These are phyloP conservation scores for Thermothelomyces thermophilus DNA, from an alignment of 2,329 filamentous ascomycete genomes.

Conservation along the genomic window DNA sequence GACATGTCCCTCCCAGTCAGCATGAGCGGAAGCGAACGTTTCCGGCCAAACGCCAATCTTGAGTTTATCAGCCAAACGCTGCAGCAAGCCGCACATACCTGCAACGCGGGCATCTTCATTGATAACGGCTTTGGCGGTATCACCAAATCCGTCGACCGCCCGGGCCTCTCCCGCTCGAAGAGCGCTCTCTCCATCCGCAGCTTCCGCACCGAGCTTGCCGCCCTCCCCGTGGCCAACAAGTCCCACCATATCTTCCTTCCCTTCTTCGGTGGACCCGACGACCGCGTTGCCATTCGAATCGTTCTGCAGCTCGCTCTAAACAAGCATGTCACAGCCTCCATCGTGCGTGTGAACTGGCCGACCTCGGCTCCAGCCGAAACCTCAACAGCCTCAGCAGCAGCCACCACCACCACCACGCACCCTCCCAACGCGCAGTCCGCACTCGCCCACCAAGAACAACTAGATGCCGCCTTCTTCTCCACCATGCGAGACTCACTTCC, in stretches of 20 bases:
- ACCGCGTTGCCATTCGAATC: constrained; percentile 70
- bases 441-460: constrained; percentile 31
- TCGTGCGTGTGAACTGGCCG: constrained; percentile 51
- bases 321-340: constrained; percentile 67
- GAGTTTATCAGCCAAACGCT: constrained; percentile 67
- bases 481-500: constrained; percentile 31
- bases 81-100: constrained; percentile 44
- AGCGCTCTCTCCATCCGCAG: constrained; percentile 56
- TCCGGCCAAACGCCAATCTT: constrained; percentile 58
- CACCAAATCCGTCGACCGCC: constrained; percentile 30
- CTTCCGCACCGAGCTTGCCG: constrained; percentile 43
- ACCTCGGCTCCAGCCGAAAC: background rate
- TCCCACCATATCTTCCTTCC: constrained; percentile 81
- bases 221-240: constrained; percentile 56
- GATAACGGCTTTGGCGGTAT: constrained; percentile 52
- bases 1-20: constrained; percentile 40
- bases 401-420: background rate
- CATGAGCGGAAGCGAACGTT: constrained; percentile 49
- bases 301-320: constrained; percentile 80
- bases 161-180: constrained; percentile 39
- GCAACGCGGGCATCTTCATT: constrained; percentile 72
- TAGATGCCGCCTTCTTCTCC: constrained; percentile 29
- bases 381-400: constrained; percentile 10
- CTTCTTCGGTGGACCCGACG: constrained; percentile 79
- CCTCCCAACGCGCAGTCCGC: constrained; percentile 1